phyloP scores from a whole-genome alignment of 2,329 filamentous ascomycete genomes.

The Alternaria rosae region DNA sequence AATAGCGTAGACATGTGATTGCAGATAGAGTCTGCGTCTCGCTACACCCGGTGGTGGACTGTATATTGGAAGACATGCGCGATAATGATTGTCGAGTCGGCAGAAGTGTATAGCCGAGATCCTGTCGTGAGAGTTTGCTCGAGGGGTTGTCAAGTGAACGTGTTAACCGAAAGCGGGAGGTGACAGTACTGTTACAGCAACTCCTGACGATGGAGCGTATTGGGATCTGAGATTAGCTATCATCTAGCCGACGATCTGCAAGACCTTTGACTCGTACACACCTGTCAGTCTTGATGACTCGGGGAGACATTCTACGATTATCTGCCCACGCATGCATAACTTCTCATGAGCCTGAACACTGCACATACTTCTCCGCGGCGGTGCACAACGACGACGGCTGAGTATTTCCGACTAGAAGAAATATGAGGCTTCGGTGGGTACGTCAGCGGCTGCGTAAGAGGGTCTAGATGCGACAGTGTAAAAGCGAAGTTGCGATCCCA shows the following conservation, averaged over 20 bases:
- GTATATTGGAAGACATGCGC: not conserved
- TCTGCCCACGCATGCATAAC: not conserved
- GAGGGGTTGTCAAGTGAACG: not conserved
- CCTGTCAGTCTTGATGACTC: not conserved
- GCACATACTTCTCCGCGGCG: not conserved
- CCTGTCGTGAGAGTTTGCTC: not conserved
- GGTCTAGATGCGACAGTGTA: slow-evolving; percentile 24
- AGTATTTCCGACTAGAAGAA: slow-evolving; percentile 4
- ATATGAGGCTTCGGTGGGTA: slow-evolving; percentile 9
- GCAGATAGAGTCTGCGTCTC: not conserved
- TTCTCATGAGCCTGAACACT: not conserved
- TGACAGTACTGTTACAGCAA: not conserved
- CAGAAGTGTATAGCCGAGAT: not conserved
- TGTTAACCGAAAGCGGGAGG: not conserved
- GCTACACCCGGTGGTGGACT: not conserved
- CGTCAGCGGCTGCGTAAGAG: slow-evolving; percentile 23
- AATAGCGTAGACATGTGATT: not conserved
- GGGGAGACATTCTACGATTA: not conserved
- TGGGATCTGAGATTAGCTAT: not conserved
- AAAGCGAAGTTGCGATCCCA: slow-evolving; percentile 2
- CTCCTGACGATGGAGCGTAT: not conserved
- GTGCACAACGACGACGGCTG: slow-evolving; percentile 8
- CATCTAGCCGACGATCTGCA: not conserved
- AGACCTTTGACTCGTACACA: not conserved
- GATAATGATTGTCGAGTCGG: not conserved